Evolutionary conservation across 1,284 basidiomycete genomes (phyloP).

Genomic region (Meira miltonrushii): DNA sequence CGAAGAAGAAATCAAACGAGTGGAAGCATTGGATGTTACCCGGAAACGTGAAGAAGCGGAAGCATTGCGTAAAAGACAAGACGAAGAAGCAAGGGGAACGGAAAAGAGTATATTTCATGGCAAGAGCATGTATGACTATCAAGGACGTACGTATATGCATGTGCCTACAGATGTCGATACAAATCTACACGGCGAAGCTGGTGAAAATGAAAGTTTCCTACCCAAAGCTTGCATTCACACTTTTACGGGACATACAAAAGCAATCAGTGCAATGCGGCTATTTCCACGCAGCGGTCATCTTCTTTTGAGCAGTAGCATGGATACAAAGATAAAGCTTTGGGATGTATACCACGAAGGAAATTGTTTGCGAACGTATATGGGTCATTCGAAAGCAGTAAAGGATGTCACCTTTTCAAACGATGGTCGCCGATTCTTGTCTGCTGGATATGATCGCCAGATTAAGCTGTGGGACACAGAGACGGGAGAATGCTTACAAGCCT

Average conservation of each 20-base stretch:
- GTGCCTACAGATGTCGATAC: slow-evolving; percentile 66
- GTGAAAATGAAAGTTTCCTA: slow-evolving; percentile 83
- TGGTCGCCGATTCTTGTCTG: slow-evolving; percentile 81
- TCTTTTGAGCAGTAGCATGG: slow-evolving; percentile 89
- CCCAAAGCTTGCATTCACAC: slow-evolving; percentile 94
- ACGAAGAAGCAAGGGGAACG: slow-evolving; percentile 72
- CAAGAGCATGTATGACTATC: slow-evolving; percentile 93
- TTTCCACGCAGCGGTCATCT: slow-evolving; percentile 92
- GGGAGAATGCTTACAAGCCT: slow-evolving; percentile 86
- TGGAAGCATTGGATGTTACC: slow-evolving; percentile 63
- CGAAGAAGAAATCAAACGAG: slow-evolving; percentile 63
- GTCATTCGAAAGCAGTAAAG: slow-evolving; percentile 92
- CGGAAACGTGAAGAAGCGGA: slow-evolving; percentile 58
- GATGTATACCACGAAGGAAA: slow-evolving; percentile 95
- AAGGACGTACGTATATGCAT: slow-evolving; percentile 96
- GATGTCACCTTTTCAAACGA: slow-evolving; percentile 92
- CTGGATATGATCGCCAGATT: slow-evolving; percentile 91
- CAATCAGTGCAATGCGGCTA: slow-evolving; percentile 82
- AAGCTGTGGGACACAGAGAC: slow-evolving; percentile 99
- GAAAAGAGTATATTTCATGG: slow-evolving; percentile 95
- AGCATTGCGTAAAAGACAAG: slow-evolving; percentile 66
- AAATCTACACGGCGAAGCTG: slow-evolving; percentile 69
- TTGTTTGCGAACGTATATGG: slow-evolving; percentile 92
- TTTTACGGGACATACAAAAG: slow-evolving; percentile 96
- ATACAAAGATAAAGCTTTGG: slow-evolving; percentile 99